Evolutionary conservation across 2,329 filamentous ascomycete genomes (phyloP).

Genomic region (Didymella pinodella): DNA sequence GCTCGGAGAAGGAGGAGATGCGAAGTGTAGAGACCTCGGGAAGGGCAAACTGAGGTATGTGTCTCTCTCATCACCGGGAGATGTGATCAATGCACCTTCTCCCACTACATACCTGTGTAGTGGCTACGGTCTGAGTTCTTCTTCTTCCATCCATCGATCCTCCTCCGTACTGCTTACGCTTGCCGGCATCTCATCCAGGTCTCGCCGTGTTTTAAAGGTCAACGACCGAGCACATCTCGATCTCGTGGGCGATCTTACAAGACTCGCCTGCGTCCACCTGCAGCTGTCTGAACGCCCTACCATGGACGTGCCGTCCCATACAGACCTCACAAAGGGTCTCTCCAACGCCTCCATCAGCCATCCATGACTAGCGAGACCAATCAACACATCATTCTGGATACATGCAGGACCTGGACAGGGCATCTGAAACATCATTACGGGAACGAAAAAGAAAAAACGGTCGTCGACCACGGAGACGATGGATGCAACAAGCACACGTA

Average conservation of each 20-base stretch:
- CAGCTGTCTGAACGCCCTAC: constrained; percentile 21
- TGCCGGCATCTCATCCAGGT: neutral
- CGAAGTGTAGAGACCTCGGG: constrained; percentile 17
- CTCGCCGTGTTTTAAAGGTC: neutral
- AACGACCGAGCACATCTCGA: neutral
- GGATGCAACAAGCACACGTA: constrained; percentile 12
- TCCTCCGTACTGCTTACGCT: neutral
- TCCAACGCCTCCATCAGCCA: constrained; percentile 36
- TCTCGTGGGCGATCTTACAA: neutral
- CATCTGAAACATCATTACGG: constrained; percentile 37
- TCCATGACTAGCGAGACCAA: constrained; percentile 29
- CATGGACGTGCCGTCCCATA: constrained; percentile 25
- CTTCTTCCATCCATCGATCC: neutral
- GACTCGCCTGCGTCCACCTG: neutral
- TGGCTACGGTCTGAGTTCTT: neutral
- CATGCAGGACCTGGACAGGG: constrained; percentile 22
- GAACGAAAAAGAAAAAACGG: constrained; percentile 28
- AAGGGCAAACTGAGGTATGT: constrained; percentile 25
- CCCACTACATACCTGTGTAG: neutral
- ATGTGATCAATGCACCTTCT: neutral
- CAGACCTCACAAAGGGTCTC: constrained; percentile 18
- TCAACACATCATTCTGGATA: constrained; percentile 23
- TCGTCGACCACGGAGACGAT: neutral
- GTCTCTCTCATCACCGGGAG: constrained; percentile 4
- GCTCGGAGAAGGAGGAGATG: constrained; percentile 37